Evolutionary conservation across 164 flowering plant genomes (phyloP).

Genomic region (Kalanchoe fedtschenkoi): DNA sequence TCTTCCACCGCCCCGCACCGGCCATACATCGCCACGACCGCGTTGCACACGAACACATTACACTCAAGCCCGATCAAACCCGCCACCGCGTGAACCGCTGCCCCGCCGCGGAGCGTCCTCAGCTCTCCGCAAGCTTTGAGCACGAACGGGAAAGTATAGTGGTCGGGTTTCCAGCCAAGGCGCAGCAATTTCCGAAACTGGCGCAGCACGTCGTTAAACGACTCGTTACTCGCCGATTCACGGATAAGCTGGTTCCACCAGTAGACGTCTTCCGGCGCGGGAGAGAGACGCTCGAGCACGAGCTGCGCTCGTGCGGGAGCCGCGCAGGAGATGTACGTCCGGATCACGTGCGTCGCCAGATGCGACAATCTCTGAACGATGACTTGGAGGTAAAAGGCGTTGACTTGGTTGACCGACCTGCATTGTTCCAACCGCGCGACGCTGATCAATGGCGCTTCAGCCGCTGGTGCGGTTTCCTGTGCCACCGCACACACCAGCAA

Average conservation of each 20-base stretch:
- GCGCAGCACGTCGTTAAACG: background rate
- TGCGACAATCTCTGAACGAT: constrained; percentile 15
- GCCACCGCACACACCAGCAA: too few species aligned
- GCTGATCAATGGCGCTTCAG: background rate
- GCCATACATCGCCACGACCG: constrained; percentile 53
- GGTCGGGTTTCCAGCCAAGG: constrained; percentile 34
- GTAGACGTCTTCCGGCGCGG: constrained; percentile 10
- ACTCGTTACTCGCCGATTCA: background rate
- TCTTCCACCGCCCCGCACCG: constrained; percentile 31
- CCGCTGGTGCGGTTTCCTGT: too few species aligned
- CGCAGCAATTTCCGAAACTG: constrained; percentile 21
- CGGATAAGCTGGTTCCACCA: constrained; percentile 1
- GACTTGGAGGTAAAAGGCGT: constrained; percentile 26
- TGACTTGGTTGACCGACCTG: constrained; percentile 16
- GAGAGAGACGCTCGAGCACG: constrained; percentile 16
- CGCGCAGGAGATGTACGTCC: constrained; percentile 19
- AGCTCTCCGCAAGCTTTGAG: constrained; percentile 48
- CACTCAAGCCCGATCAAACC: constrained; percentile 32
- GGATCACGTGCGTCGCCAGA: constrained; percentile 11
- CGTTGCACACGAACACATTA: constrained; percentile 66
- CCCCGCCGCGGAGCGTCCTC: constrained; percentile 23
- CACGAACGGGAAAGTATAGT: constrained; percentile 44
- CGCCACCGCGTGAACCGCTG: constrained; percentile 32
- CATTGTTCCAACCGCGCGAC: constrained; percentile 5
- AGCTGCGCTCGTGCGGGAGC: constrained; percentile 18